Evolutionary conservation across 2,329 filamentous ascomycete species (phyloP), one percentile per base, ranked within the genome.

Genomic region (Botrytis galanthina): DNA sequence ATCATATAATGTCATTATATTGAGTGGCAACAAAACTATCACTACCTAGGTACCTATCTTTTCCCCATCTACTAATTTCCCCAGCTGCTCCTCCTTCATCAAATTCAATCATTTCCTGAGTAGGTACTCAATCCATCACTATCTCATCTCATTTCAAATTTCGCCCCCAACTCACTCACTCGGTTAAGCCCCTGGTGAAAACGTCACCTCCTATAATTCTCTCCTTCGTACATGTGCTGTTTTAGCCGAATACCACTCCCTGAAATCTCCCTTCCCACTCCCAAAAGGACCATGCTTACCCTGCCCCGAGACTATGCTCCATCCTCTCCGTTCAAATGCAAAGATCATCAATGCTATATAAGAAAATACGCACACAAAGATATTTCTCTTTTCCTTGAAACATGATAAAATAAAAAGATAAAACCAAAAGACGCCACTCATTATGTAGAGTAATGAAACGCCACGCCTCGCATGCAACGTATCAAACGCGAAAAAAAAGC

Each of bases 401-500:
- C 32, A 54, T 54, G 46, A 54, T 54, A n/a, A 16, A 26, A 64
- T 22, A 46, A 26, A 29, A 54, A 54, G 51, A 32, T n/a, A 20
- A 51, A n/a, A 22, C 51, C 60, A 18, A 10, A 42, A 63, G 10
- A 63, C 64, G 44, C 70, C 60, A 37, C 37, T 71, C 57, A 71
- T 71, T 32, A 54, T 66, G 26, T 32, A 39, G 48, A 64, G 4
- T 29, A 42, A 63, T 29, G 7, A 51, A 32, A 64, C 22, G 39
- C 42, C 37, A 18, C 18, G n/a, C 59, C 70, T 63, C 60, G 44
- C 60, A 66, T 54, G 59, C 44, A 64, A 64, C 70, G 32, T 54
- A 54, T 54, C 64, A 54, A 51, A 68, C 35, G 48, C 66, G n/a
- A 57, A 32, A 42, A 48, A 48, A 57, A 57, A 42, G n/a, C n/a